Evolutionary conservation across 208 protist species (phyloP), one percentile per base, ranked within the genome.

Genomic region (Trypanosoma rangeli): DNA sequence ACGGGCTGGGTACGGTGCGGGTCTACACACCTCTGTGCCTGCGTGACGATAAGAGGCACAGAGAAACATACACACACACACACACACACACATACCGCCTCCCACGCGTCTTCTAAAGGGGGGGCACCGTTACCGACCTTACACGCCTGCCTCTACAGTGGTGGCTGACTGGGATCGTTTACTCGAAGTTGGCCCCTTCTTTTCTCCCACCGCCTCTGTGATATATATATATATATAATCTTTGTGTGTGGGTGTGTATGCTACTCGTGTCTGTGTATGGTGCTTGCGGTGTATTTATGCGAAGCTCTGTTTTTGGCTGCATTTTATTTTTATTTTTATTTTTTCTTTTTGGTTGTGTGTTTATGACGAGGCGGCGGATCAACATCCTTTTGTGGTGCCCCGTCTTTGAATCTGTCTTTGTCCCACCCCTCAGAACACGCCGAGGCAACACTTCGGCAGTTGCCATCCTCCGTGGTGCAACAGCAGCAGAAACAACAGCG

Each of bases 181-280:
- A 4, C 15, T 31, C 15, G 26, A 33, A 31, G 9, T 15, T 29
- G 3, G 28, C 22, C 50, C 20, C 64, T 46, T 33, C 46, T 33
- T 59, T 29, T 65, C 13, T 39, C 62, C 26, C 24, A 33, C 31
- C 48, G 22, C 35, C 18, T 20, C 26, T 49, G 46, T 61, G 64
- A 64, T 68, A 33, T 68, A 33, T 57, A 61, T 59, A 58, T 65
- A 64, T 61, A 64, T 49, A 64, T 48, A 64, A 64, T 52, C 42
- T 64, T 12, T 64, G 29, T 64, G 29, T 64, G 26, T 65, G n/a
- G n/a, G n/a, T n/a, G n/a, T n/a, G n/a, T n/a, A n/a, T n/a, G n/a
- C n/a, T n/a, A n/a, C n/a, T n/a, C n/a, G n/a, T n/a, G n/a, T n/a
- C n/a, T 49, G 55, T 59, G 55, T 42, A 9, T 39, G 22, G 9